Evolutionary conservation across 345 rosid genomes (phyloP).

Genomic region (Durio zibethinus): DNA sequence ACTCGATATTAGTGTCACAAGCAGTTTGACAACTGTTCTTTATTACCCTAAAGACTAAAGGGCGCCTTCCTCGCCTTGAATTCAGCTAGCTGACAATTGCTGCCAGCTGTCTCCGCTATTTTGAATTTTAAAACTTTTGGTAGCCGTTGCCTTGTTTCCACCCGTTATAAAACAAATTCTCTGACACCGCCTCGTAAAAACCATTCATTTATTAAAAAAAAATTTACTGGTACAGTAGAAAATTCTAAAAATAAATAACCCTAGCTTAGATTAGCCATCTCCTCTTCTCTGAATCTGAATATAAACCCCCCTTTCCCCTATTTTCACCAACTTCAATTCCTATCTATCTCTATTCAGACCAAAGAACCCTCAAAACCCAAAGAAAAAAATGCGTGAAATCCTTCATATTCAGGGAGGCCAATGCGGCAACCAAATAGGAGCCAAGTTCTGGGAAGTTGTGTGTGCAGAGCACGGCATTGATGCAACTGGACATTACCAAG

Average conservation of each 20-base stretch:
- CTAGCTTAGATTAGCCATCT: too few species aligned
- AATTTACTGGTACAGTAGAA: too few species aligned
- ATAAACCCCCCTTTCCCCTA: too few species aligned
- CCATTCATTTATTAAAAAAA: too few species aligned
- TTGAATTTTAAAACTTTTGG: conserved; percentile 30
- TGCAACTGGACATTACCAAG: conserved; percentile 4
- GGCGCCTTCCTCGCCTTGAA: background rate
- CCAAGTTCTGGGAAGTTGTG: conserved; percentile 83
- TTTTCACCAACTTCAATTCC: too few species aligned
- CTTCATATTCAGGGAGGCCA: conserved; percentile 42
- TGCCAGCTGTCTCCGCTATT: conserved; percentile 21
- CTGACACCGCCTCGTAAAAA: too few species aligned
- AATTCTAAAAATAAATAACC: too few species aligned
- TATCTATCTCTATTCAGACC: background rate
- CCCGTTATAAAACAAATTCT: too few species aligned
- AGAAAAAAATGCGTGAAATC: conserved; percentile 17
- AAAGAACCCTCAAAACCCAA: background rate
- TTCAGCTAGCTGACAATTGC: background rate
- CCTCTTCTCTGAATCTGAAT: too few species aligned
- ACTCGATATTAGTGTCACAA: background rate
- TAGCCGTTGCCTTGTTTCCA: too few species aligned
- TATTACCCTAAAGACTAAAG: background rate
- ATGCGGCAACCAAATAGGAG: conserved; percentile 97
- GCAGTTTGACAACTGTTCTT: background rate
- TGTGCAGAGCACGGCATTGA: conserved; percentile 18